phyloP scores from a whole-genome alignment of 2,329 filamentous ascomycete species.

The Cadophora malorum region DNA sequence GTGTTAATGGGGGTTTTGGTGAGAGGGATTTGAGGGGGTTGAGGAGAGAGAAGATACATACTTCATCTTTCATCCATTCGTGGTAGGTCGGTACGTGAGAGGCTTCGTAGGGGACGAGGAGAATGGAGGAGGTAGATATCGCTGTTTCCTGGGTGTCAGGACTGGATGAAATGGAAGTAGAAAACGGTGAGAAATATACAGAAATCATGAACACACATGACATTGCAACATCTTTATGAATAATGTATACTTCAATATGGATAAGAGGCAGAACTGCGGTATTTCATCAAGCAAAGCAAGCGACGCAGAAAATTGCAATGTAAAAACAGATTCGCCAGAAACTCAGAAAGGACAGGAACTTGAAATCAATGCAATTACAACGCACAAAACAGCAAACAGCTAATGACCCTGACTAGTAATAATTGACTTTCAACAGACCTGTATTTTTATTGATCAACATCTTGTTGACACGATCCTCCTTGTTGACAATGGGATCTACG shows the following conservation, averaged over 20 bases:
- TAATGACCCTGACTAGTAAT: too few species aligned
- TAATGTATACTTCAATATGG: not conserved
- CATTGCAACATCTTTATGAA: too few species aligned
- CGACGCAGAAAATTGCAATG: not conserved
- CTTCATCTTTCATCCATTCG: conserved; percentile 78
- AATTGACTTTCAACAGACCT: conserved; percentile 34
- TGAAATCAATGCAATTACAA: not conserved
- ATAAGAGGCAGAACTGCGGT: not conserved
- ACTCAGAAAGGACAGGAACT: not conserved
- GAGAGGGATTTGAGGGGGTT: not conserved
- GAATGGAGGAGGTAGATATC: conserved; percentile 66
- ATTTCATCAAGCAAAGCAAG: not conserved
- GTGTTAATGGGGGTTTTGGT: conserved; percentile 3
- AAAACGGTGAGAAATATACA: not conserved
- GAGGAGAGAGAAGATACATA: conserved; percentile 9
- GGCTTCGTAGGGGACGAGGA: conserved; percentile 83
- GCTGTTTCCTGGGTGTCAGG: conserved; percentile 53
- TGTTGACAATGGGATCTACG: conserved; percentile 5
- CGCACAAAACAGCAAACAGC: not conserved
- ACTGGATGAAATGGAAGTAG: not conserved
- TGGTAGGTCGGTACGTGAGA: conserved; percentile 87
- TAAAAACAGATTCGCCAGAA: not conserved
- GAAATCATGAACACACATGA: not conserved
- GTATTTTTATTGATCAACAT: conserved; percentile 47
- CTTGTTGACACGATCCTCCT: not conserved